Evolutionary conservation across 805 yeast genomes (phyloP).

Genomic region (Candida boidinii): DNA sequence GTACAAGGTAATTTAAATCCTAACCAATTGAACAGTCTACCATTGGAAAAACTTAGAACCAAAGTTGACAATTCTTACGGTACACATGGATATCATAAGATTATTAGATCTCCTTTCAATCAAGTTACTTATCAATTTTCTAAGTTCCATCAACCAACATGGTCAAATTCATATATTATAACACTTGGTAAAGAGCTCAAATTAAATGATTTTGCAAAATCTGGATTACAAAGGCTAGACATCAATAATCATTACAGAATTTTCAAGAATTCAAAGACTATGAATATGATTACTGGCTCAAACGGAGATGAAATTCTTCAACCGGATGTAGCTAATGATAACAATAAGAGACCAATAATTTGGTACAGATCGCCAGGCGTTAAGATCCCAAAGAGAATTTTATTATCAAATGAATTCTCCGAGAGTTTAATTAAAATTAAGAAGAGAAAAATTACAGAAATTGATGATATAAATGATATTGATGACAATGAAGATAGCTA

Average conservation of each 20-base stretch:
- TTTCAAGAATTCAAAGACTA: slow-evolving; percentile 9
- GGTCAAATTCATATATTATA: slow-evolving; percentile 25
- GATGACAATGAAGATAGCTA: no score
- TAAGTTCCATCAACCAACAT: slow-evolving; percentile 21
- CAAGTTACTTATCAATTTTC: slow-evolving; percentile 20
- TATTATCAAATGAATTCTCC: no score
- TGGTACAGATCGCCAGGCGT: slow-evolving; percentile 75
- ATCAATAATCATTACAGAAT: slow-evolving; percentile 21
- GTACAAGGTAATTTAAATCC: no score
- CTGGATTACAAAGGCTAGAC: slow-evolving; percentile 24
- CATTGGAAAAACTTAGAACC: no score
- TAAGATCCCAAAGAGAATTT: no score
- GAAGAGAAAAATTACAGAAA: no score
- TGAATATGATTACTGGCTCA: slow-evolving; percentile 6
- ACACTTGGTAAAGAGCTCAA: slow-evolving; percentile 26
- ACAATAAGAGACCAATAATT: slow-evolving; percentile 29
- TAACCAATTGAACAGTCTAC: no score
- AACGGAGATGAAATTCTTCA: slow-evolving; percentile 1
- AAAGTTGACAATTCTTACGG: no score
- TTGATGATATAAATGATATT: no score
- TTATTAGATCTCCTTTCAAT: slow-evolving; percentile 24
- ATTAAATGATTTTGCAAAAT: slow-evolving; percentile 25
- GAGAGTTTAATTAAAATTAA: no score
- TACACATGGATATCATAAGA: slow-evolving; percentile 19
- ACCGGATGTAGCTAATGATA: slow-evolving; percentile 11